Conservation (phyloP, 805 yeast genomes). For the Yarrowia sp. region DNA sequence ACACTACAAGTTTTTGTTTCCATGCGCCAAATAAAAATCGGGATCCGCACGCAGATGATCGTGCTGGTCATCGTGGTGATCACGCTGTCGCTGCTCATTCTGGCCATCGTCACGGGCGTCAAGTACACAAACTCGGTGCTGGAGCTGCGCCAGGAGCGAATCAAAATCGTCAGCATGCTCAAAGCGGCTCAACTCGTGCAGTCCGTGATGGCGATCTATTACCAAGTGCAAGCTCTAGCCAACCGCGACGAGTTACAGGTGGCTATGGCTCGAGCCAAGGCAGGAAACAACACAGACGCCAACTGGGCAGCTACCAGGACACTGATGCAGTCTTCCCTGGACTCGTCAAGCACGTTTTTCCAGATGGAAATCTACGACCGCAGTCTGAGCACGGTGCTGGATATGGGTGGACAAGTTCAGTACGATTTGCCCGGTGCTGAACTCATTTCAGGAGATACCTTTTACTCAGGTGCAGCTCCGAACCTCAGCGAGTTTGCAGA, state of each 20-base stretch:
- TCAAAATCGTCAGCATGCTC: conserved; percentile 78
- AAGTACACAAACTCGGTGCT: conserved; percentile 57
- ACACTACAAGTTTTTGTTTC: too few species aligned
- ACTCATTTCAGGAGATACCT: not conserved
- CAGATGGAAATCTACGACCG: conserved; percentile 74
- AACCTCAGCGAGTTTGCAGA: conserved; percentile 9
- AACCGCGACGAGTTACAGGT: conserved; percentile 65
- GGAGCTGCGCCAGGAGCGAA: conserved; percentile 68
- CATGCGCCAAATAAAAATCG: conserved; percentile 52
- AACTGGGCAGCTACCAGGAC: conserved; percentile 58
- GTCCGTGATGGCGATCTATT: conserved; percentile 65
- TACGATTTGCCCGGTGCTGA: not conserved
- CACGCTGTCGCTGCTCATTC: conserved; percentile 66
- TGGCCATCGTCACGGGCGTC: conserved; percentile 73
- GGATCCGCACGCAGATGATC: conserved; percentile 76
- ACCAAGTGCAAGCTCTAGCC: conserved; percentile 71
- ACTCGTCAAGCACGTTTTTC: conserved; percentile 67
- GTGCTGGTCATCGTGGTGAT: conserved; percentile 71
- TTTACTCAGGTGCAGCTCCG: conserved; percentile 20
- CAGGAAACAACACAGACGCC: conserved; percentile 69
- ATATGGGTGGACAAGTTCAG: conserved; percentile 39
- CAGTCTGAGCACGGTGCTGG: conserved; percentile 57
- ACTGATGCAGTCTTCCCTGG: conserved; percentile 65
- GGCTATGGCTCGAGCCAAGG: conserved; percentile 67
- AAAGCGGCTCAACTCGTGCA: conserved; percentile 82